Base-by-base conservation (phyloP, 345 rosid genomes). In the Abelmoschus esculentus region DNA sequence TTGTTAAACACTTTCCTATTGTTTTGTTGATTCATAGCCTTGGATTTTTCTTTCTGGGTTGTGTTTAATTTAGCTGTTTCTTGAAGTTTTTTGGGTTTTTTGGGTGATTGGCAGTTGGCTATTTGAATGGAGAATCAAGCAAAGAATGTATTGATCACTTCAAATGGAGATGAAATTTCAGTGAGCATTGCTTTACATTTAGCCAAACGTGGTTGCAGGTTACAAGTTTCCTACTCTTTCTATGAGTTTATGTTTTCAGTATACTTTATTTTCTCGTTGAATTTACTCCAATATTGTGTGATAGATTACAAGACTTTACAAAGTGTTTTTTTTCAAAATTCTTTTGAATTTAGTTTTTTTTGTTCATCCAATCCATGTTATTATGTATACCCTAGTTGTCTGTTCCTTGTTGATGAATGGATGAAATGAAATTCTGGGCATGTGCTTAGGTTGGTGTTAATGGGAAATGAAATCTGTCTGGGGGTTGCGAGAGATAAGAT, bases 161-260 rank as follows among this genome's bases (percentile, higher is more conserved):
- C 93, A 57, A 79, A 80, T 60, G 99, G 92, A 36, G 98, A 91
- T 70, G 87, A 83, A 70, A 70, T 95, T 71, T 90, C 97, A 19
- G 80, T 59, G 67, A 83, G 73, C 70, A 83, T 91, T 63, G 97
- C 99, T 56, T 67, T 85, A 69, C 85, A 87, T 69, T 81, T 95
- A 55, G 97, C 88, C 83, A 75, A 80, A 66, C 85, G 76, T 8
- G 96, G 96, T 44, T 95, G 98, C 91, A 87, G 97, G 98, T 91
- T 28, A 44, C 44, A 40, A 15, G n/a, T 32, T 44, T 19, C 31
- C 40, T 34, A 40, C 44, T 40, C 28, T 57, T 12, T 68, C 26
- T 46, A 53, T 2, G 26, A 22, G 26, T 22, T 22, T 22, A 22
- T 22, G 26, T 22, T 22, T 26, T 31, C 34, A 40, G 3, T n/a